phyloP scores from a whole-genome alignment of 306 rosid species.

The Quercus aquifolioides region DNA sequence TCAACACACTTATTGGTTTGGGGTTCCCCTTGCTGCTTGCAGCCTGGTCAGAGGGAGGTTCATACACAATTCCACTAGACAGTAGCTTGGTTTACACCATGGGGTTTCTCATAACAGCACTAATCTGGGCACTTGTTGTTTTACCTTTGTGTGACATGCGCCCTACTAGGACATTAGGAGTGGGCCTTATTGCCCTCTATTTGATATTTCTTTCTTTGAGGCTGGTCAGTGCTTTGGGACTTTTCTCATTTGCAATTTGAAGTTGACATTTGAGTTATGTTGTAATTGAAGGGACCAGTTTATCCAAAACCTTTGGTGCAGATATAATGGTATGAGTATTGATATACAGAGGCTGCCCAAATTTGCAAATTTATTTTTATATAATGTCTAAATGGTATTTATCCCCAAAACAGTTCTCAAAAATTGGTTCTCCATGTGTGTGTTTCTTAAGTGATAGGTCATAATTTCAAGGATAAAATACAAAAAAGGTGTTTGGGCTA shows the following conservation, averaged over 20 bases:
- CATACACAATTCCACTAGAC: slow-evolving; percentile 55
- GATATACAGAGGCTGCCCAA: too few species aligned
- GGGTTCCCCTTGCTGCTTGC: slow-evolving; percentile 80
- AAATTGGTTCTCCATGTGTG: too few species aligned
- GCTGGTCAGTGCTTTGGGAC: slow-evolving; percentile 38
- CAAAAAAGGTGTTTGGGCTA: too few species aligned
- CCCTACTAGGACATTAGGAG: slow-evolving; percentile 57
- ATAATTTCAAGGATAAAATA: too few species aligned
- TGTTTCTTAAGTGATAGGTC: too few species aligned
- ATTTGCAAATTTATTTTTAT: too few species aligned
- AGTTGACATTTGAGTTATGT: slow-evolving; percentile 18
- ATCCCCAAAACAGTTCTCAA: too few species aligned
- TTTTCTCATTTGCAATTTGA: slow-evolving; percentile 32
- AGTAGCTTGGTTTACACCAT: slow-evolving; percentile 63
- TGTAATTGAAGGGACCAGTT: not conserved
- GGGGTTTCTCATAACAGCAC: slow-evolving; percentile 67
- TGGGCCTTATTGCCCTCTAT: slow-evolving; percentile 66
- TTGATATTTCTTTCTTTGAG: slow-evolving; percentile 63
- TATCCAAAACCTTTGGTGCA: too few species aligned
- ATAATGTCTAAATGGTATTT: too few species aligned
- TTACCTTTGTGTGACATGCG: slow-evolving; percentile 63
- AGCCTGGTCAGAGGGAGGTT: slow-evolving; percentile 51
- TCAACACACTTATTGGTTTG: slow-evolving; percentile 84
- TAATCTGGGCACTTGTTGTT: slow-evolving; percentile 65
- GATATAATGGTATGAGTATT: too few species aligned